These are phyloP conservation scores for Cladosporium oxysporum DNA, from an alignment of 2,329 filamentous ascomycete genomes.

Conservation along the genomic window DNA sequence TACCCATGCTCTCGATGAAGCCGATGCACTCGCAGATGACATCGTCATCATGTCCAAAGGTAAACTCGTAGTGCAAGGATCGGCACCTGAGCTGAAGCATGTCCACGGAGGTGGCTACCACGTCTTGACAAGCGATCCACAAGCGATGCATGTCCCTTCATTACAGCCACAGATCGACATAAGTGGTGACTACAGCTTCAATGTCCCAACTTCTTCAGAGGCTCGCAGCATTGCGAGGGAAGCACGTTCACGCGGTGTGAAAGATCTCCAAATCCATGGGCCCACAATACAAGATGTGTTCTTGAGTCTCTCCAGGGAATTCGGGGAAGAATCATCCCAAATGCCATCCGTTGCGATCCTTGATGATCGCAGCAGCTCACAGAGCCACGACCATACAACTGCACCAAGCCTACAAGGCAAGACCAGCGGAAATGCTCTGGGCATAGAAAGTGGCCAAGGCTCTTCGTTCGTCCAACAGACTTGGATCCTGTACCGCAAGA, in stretches of 20 bases:
- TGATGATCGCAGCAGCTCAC: constrained; percentile 17
- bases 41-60: constrained; percentile 85
- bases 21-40: constrained; percentile 80
- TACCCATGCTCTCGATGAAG: constrained; percentile 89
- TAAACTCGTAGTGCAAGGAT: constrained; percentile 74
- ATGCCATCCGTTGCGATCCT: constrained; percentile 2
- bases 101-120: constrained; percentile 77
- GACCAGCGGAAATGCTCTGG: constrained; percentile 23
- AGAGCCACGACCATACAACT: constrained; percentile 24
- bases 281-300: constrained; percentile 92
- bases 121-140: constrained; percentile 44
- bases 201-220: constrained; percentile 5
- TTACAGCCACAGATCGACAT: constrained; percentile 27
- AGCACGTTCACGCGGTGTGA: constrained; percentile 53
- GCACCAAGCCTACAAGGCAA: constrained; percentile 25
- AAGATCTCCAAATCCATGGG: constrained; percentile 77
- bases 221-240: constrained; percentile 4
- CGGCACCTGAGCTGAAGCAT: constrained; percentile 79
- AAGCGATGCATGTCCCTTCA: neutral
- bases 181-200: constrained; percentile 53
- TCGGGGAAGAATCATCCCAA: constrained; percentile 51
- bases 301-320: constrained; percentile 77
- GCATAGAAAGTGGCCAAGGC: constrained; percentile 61
- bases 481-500: constrained; percentile 72
- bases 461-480: constrained; percentile 67